Evolutionary conservation across 2,329 filamentous ascomycete genomes (phyloP), one percentile per base, ranked within the genome.

Genomic region (Neurospora crassa): DNA sequence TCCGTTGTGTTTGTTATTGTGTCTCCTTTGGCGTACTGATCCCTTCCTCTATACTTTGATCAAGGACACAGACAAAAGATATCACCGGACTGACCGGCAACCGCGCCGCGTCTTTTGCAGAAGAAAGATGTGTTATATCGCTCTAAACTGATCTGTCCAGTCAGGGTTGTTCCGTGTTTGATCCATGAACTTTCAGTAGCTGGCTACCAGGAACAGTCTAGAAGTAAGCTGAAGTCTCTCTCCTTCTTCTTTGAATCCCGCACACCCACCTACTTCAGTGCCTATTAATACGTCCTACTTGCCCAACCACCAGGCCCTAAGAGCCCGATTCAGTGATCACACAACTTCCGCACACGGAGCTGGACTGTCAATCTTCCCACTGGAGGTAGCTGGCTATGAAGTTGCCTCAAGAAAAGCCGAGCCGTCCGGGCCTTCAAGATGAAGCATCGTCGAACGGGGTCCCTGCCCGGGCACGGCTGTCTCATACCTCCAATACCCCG

Each of bases 1-100:
- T 20, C 18, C 1, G 0, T 12, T 20, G 43, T n/a, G 10, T 45
- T 10, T 0, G 3, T 20, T n/a, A 0, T n/a, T 20, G 10, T 8
- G 2, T n/a, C 20, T 2, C 1, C 34, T 37, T 37, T 20, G 3
- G 4, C n/a, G 0, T 2, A 5, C 2, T 20, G 7, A 0, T 45
- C 18, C 16, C 18, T 4, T 45, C 8, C 8, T 45, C n/a, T 5
- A 37, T 1, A 37, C 1, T 5, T 37, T 37, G 7, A n/a, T 43
- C 3, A 18, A 10, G 16, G 0, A 10, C 5, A n/a, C 8, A 18
- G 2, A 42, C 0, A 7, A 43, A n/a, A 18, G 41, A 43, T 43
- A 14, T 18, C 1, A 10, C 41, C 3, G 41, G 41, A 43, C n/a
- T 43, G 41, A 3, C 3, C 41, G 16, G 14, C 2, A 43, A n/a